Conservation (phyloP, 768 basidiomycete species). For the Macrocybe gigantea region DNA sequence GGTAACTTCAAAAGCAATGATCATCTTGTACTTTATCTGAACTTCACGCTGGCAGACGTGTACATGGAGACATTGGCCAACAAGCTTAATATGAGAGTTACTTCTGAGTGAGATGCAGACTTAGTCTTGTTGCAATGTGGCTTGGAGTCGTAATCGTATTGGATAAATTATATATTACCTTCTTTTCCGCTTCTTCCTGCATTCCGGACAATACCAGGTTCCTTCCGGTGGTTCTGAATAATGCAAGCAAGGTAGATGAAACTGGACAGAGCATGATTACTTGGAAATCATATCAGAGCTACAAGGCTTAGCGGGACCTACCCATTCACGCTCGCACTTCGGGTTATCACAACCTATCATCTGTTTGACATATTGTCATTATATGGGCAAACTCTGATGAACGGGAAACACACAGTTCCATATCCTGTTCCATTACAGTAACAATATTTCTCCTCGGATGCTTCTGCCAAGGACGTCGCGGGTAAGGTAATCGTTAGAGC, state of each 20-base stretch:
- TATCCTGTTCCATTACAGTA: constrained; percentile 77
- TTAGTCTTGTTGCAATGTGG: background rate
- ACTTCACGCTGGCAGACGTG: constrained; percentile 42
- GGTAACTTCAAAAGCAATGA: constrained; percentile 33
- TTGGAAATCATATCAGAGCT: background rate
- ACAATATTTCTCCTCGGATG: constrained; percentile 57
- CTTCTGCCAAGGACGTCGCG: constrained; percentile 15
- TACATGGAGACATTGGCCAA: constrained; percentile 86
- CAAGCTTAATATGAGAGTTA: constrained; percentile 59
- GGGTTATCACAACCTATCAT: constrained; percentile 86
- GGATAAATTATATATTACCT: background rate
- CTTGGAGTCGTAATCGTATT: background rate
- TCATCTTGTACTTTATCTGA: constrained; percentile 2
- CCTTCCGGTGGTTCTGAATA: constrained; percentile 52
- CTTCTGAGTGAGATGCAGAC: constrained; percentile 7
- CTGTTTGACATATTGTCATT: constrained; percentile 24
- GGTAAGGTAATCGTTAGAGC: constrained; percentile 33
- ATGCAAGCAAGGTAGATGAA: constrained; percentile 66
- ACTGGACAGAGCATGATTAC: constrained; percentile 33
- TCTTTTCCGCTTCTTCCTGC: constrained; percentile 28
- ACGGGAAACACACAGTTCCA: constrained; percentile 54
- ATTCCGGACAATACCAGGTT: constrained; percentile 73
- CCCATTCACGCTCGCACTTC: constrained; percentile 79
- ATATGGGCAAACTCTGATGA: constrained; percentile 5
- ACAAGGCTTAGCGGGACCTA: constrained; percentile 29